Conservation (phyloP, 495 filamentous ascomycete species). For the Penicillium soppii region DNA sequence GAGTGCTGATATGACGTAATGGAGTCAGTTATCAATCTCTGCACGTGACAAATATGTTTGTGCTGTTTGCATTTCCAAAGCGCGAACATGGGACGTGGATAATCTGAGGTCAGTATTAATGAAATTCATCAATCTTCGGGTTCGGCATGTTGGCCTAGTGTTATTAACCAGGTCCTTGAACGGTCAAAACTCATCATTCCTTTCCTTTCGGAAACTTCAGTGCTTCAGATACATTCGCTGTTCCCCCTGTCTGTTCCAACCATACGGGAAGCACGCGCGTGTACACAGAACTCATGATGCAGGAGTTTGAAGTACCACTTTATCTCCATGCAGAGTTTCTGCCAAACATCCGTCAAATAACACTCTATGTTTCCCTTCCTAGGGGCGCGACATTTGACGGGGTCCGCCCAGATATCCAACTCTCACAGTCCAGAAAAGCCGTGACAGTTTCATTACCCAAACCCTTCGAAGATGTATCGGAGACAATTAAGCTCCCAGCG, state of each 20-base stretch:
- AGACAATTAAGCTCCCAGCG: conserved; percentile 65
- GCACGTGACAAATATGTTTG: conserved; percentile 11
- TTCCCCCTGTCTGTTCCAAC: neutral
- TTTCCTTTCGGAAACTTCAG: neutral
- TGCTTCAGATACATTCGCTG: neutral
- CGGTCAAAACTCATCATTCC: neutral
- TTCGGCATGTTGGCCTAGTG: no score
- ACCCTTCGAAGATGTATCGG: conserved; percentile 44
- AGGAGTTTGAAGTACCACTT: conserved; percentile 17
- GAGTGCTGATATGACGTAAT: conserved; percentile 17
- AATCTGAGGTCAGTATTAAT: no score
- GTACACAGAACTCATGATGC: neutral
- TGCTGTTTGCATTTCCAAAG: neutral
- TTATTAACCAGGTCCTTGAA: no score
- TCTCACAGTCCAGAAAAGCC: conserved; percentile 43
- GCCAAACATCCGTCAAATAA: conserved; percentile 81
- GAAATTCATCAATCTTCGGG: no score
- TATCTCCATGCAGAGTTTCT: conserved; percentile 84
- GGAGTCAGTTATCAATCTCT: conserved; percentile 4
- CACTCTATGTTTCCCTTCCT: conserved; percentile 66
- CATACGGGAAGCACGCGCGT: neutral
- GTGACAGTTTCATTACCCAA: conserved; percentile 39
- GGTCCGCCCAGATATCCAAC: conserved; percentile 26
- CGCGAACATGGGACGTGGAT: neutral
- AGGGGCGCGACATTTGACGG: conserved; percentile 40